phyloP scores from a whole-genome alignment of 2,329 filamentous ascomycete genomes.

The Westerdykella aurantiaca region DNA sequence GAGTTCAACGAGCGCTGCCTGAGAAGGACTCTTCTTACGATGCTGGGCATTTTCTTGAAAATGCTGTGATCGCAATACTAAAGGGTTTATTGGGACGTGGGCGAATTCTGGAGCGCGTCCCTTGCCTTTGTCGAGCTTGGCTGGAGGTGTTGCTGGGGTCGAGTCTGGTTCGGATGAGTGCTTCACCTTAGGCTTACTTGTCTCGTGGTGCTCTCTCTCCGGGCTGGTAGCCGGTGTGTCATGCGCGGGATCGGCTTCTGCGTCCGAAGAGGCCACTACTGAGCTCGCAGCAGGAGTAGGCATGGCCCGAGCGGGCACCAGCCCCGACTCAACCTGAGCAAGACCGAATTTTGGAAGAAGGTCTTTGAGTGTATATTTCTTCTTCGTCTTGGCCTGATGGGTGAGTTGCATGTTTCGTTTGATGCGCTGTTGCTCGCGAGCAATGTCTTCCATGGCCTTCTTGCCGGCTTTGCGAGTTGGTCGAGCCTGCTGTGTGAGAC shows the following conservation, averaged over 20 bases:
- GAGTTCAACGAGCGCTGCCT: slow-evolving; percentile 24
- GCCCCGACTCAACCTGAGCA: slow-evolving; percentile 35
- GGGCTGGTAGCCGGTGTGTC: slow-evolving; percentile 45
- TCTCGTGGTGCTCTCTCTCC: not conserved
- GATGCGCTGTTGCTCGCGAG: slow-evolving; percentile 86
- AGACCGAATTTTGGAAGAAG: slow-evolving; percentile 83
- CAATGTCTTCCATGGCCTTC: slow-evolving; percentile 92
- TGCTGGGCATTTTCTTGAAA: slow-evolving; percentile 12
- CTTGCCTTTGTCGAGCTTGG: slow-evolving; percentile 54
- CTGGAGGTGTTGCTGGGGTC: slow-evolving; percentile 5
- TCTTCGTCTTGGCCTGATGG: slow-evolving; percentile 80
- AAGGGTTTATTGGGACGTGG: slow-evolving; percentile 27
- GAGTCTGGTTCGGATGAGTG: not conserved
- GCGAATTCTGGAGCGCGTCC: slow-evolving; percentile 47
- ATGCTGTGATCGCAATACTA: slow-evolving; percentile 11
- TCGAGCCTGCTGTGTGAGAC: slow-evolving; percentile 61
- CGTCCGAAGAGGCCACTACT: slow-evolving; percentile 59
- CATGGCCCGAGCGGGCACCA: slow-evolving; percentile 6
- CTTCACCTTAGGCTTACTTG: slow-evolving; percentile 7
- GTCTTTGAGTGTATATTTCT: slow-evolving; percentile 78
- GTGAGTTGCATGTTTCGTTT: slow-evolving; percentile 83
- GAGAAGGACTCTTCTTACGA: slow-evolving; percentile 3
- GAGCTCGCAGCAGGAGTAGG: slow-evolving; percentile 37
- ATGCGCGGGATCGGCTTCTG: slow-evolving; percentile 32
- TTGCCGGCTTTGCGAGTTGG: slow-evolving; percentile 84